These are phyloP conservation scores for Pleurozium schreberi DNA, from an alignment of 225 moss, liverwort and hornwort species.

Conservation along the genomic window DNA sequence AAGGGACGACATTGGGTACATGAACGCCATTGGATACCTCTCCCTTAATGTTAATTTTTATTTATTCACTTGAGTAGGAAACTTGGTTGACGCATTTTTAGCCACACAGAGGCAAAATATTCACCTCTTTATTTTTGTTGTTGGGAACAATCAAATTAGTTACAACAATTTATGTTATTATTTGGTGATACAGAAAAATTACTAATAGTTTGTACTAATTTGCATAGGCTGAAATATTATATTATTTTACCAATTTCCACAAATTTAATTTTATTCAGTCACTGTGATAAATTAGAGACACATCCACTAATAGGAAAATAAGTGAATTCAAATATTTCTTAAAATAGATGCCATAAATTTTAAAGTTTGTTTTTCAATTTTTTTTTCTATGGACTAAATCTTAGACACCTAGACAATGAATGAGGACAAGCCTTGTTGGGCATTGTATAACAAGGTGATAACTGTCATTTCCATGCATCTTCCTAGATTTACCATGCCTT, in stretches of 20 bases:
- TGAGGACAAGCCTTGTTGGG: fast-evolving
- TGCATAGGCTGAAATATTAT: neutral
- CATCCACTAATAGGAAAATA: neutral
- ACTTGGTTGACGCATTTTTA: neutral
- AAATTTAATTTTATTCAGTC: neutral
- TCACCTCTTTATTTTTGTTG: neutral
- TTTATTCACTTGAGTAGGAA: neutral
- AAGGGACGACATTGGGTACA: too few species aligned
- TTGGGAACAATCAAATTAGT: neutral
- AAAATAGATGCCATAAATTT: neutral
- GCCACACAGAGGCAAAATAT: neutral
- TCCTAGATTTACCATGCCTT: neutral
- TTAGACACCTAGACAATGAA: neutral
- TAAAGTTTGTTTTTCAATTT: neutral
- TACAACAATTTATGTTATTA: too few species aligned
- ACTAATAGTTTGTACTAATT: neutral
- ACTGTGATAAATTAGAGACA: neutral
- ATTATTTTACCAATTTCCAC: neutral
- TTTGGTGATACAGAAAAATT: neutral
- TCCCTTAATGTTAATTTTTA: neutral
- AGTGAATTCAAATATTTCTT: neutral
- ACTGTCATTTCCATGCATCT: neutral
- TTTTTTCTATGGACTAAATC: neutral
- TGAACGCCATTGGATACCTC: too few species aligned
- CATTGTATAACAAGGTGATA: neutral